These are phyloP conservation scores for Leptodermis oblonga DNA, from an alignment of 257 asterid species.

Conservation along the genomic window DNA sequence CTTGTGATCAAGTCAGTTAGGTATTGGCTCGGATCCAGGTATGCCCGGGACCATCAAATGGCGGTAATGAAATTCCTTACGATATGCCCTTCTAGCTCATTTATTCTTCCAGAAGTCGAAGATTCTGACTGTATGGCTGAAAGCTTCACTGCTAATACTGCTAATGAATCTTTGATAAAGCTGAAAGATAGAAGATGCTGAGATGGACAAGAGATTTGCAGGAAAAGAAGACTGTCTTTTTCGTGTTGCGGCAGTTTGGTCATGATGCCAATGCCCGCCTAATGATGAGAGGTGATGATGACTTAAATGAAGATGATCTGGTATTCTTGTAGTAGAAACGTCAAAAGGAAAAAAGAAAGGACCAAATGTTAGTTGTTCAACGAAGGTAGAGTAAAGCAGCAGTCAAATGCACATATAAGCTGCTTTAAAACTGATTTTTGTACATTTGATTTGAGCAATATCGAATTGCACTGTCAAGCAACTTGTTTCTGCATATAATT, in stretches of 20 bases:
- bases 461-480: too few relatives aligned
- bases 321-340: constrained; percentile 33
- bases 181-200: constrained; percentile 37
- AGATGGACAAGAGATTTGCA: constrained; percentile 42
- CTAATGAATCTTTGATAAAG: constrained; percentile 37
- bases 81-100: constrained; percentile 45
- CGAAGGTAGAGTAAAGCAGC: not conserved
- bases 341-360: too few relatives aligned
- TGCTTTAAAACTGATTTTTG: too few relatives aligned
- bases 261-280: constrained; percentile 45
- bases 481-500: too few relatives aligned
- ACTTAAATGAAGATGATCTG: constrained; percentile 31
- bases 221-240: constrained; percentile 45
- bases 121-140: constrained; percentile 51
- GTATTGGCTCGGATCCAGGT: constrained; percentile 42
- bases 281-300: constrained; percentile 39
- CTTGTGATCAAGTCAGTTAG: constrained; percentile 42
- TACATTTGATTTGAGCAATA: too few relatives aligned
- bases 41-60: constrained; percentile 31
- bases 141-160: constrained; percentile 30
- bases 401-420: not conserved
- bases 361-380: not conserved
- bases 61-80: constrained; percentile 32
- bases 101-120: constrained; percentile 48
- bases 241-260: constrained; percentile 45